Evolutionary conservation across 2,329 filamentous ascomycete genomes (phyloP).

Genomic region (Geosmithia morbida): DNA sequence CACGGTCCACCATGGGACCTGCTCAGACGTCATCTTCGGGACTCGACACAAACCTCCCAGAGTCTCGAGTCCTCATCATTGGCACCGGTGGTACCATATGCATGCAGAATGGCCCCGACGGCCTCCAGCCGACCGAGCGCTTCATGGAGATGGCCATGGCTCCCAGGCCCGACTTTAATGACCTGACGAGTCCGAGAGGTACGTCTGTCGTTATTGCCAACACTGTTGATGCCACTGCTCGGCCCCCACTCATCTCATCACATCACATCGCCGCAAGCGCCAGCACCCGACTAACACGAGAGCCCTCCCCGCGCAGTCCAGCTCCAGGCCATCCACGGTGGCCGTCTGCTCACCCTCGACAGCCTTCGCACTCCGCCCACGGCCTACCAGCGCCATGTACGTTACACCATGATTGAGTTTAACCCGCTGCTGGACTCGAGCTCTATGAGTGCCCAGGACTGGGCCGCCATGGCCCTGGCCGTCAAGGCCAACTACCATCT

Average conservation of each 20-base stretch:
- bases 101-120: constrained; percentile 71
- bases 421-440: constrained; percentile 75
- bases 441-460: constrained; percentile 74
- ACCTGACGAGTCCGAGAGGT: constrained; percentile 26
- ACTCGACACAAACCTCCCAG: constrained; percentile 29
- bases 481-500: constrained; percentile 74
- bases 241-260: neutral
- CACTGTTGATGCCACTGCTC: too few relatives aligned
- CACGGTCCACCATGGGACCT: neutral
- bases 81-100: constrained; percentile 87
- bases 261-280: neutral
- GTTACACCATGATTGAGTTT: constrained; percentile 78
- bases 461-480: constrained; percentile 71
- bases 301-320: constrained; percentile 20
- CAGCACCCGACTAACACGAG: constrained; percentile 1
- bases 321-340: constrained; percentile 35
- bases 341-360: constrained; percentile 36
- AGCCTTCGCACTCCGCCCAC: constrained; percentile 70
- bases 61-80: constrained; percentile 75
- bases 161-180: constrained; percentile 74
- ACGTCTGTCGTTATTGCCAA: too few relatives aligned
- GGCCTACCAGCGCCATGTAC: constrained; percentile 65
- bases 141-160: constrained; percentile 76
- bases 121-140: constrained; percentile 64
- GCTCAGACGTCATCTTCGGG: neutral